phyloP scores from a whole-genome alignment of 768 basidiomycete genomes.

The Podaxis sp. region DNA sequence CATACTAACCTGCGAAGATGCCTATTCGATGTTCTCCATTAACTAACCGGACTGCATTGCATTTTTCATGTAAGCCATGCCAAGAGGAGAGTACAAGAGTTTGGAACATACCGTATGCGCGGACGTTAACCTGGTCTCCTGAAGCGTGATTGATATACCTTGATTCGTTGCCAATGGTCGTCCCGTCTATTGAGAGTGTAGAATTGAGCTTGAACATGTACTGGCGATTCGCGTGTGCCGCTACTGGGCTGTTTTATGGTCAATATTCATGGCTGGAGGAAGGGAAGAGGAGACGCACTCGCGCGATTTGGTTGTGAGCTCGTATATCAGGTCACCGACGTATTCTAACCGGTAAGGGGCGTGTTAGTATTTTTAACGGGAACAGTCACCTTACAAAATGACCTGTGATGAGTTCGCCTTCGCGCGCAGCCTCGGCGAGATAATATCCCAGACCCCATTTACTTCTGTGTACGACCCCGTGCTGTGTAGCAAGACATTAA shows the following conservation, averaged over 20 bases:
- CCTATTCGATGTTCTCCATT: constrained; percentile 17
- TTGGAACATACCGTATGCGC: not conserved
- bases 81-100: not conserved
- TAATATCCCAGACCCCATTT: constrained; percentile 16
- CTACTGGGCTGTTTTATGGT: constrained; percentile 1
- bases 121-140: constrained; percentile 9
- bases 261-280: not conserved
- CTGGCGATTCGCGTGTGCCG: constrained; percentile 11
- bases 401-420: constrained; percentile 18
- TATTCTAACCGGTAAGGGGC: constrained; percentile 10
- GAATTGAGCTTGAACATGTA: constrained; percentile 20
- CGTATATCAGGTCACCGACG: constrained; percentile 17
- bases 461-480: constrained; percentile 8
- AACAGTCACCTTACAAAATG: too few relatives aligned
- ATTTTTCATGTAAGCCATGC: not conserved
- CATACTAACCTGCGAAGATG: constrained; percentile 13
- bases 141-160: constrained; percentile 16
- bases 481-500: not conserved
- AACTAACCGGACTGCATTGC: constrained; percentile 10
- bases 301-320: constrained; percentile 13
- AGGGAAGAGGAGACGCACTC: constrained; percentile 12
- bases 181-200: constrained; percentile 10
- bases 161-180: constrained; percentile 13
- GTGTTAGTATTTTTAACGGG: too few relatives aligned
- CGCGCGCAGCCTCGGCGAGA: constrained; percentile 8